Evolutionary conservation across 768 basidiomycete genomes (phyloP).

Genomic region (Suillus paluster): DNA sequence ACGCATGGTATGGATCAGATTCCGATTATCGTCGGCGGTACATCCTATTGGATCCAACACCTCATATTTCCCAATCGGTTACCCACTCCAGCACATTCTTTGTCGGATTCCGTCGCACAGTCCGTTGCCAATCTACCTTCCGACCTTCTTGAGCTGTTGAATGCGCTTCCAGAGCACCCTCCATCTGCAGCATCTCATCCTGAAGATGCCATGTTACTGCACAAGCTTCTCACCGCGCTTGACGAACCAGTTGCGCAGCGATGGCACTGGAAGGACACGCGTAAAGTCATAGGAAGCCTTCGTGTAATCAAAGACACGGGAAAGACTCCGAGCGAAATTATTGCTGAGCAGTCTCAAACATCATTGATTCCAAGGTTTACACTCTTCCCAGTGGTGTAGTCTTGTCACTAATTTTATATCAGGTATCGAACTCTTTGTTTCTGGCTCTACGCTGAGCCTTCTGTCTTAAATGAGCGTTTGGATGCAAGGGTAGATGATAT

Average conservation of each 20-base stretch:
- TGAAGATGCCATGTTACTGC: constrained; percentile 62
- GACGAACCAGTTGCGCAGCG: constrained; percentile 76
- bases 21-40: constrained; percentile 94
- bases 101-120: constrained; percentile 44
- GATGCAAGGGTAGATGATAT: constrained; percentile 86
- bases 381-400: constrained; percentile 9
- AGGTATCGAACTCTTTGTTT: constrained; percentile 88
- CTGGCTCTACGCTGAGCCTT: constrained; percentile 85
- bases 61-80: constrained; percentile 87
- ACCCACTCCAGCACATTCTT: constrained; percentile 19
- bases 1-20: constrained; percentile 64
- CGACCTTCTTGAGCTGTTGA: constrained; percentile 53
- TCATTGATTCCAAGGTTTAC: constrained; percentile 54
- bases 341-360: constrained; percentile 60
- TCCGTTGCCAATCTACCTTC: constrained; percentile 50
- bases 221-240: constrained; percentile 65
- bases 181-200: constrained; percentile 61
- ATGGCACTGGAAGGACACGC: constrained; percentile 96
- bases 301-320: constrained; percentile 76
- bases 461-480: constrained; percentile 65
- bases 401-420: neutral
- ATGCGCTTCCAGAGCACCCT: constrained; percentile 60
- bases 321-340: constrained; percentile 66
- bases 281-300: constrained; percentile 85
- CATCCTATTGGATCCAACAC: constrained; percentile 97